Evolutionary conservation across 305 asterid species (phyloP), one percentile per base, ranked within the genome.

Genomic region (Fraxinus sp.): DNA sequence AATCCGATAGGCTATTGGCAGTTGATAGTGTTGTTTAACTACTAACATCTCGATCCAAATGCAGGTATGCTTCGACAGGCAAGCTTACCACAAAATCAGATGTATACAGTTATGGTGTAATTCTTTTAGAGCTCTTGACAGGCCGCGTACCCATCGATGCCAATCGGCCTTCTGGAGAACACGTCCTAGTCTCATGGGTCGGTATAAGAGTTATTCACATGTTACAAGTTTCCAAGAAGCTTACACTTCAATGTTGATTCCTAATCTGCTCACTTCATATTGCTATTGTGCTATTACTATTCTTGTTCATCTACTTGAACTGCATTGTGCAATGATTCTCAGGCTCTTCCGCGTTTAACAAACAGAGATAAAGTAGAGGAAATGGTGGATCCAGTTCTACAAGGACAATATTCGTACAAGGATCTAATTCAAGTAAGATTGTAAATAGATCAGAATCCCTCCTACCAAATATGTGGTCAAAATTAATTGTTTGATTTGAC

Each of bases 51-150:
- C 3, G 20, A 68, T 68, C 20, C 20, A 30, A 30, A 81, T 83
- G 81, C 80, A 94, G 97, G 92, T 93, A 94, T 86, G 97, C 97
- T 76, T 91, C 97, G 43, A 90, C 96, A n/a, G 97, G 97, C 16
- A 92, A 92, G 86, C 97, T 94, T 32, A 93, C 98, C 9, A 94
- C 96, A 3, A 94, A 94, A 76, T 94, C 98, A 9, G 97, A 94
- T 75, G 94, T 92, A 33, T 92, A 94, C 80, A 94, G 97, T 85
- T 94, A 92, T 2, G 97, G 97, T 0, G 93, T 94, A 77, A 92
- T 94, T 81, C 92, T 94, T 43, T 73, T 94, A 64, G 98, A 94
- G 92, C 90, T 92, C 28, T 87, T 92, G 81, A 93, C 98, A 7
- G 94, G 97, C 0, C 94, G 98, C 6, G 86, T 90, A 13, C 98